These are phyloP conservation scores for Graphiopsis chlorocephala DNA, from an alignment of 2,329 filamentous ascomycete genomes.

Conservation along the genomic window DNA sequence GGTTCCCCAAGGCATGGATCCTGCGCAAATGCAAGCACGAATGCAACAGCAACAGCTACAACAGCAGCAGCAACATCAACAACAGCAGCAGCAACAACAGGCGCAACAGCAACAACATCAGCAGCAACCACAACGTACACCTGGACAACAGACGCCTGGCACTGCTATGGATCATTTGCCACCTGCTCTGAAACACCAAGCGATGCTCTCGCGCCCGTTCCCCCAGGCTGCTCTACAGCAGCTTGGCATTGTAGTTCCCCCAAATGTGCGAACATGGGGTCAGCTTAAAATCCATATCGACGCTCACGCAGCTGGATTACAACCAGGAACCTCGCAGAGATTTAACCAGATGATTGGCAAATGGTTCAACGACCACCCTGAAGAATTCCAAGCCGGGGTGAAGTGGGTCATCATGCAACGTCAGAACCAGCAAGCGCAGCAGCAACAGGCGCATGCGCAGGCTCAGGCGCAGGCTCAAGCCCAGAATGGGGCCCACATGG, in stretches of 20 bases:
- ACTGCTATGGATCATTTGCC: background rate
- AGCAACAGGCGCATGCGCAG: slow-evolving; percentile 28
- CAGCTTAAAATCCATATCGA: slow-evolving; percentile 55
- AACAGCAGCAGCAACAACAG: slow-evolving; percentile 17
- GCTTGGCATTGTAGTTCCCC: slow-evolving; percentile 39
- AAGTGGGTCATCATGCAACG: slow-evolving; percentile 26
- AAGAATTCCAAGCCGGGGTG: slow-evolving; percentile 24
- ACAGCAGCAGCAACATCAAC: slow-evolving; percentile 21
- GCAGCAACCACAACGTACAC: slow-evolving; percentile 6
- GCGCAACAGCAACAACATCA: slow-evolving; percentile 18
- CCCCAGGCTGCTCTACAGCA: slow-evolving; percentile 21
- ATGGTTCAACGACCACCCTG: slow-evolving; percentile 27
- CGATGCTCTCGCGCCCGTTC: slow-evolving; percentile 24
- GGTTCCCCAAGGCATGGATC: slow-evolving; percentile 7
- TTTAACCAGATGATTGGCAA: slow-evolving; percentile 32
- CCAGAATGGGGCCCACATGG: background rate
- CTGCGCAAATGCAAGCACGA: slow-evolving; percentile 7
- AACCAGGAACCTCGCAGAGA: slow-evolving; percentile 40
- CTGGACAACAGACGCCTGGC: background rate
- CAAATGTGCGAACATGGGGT: slow-evolving; percentile 54
- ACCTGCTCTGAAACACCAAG: slow-evolving; percentile 16
- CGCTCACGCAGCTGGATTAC: slow-evolving; percentile 45
- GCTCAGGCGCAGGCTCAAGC: background rate
- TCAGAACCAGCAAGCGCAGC: slow-evolving; percentile 9
- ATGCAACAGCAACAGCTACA: slow-evolving; percentile 28